Base-by-base conservation (phyloP, 2,329 filamentous ascomycete species). In the Plectosphaerella plurivora region DNA sequence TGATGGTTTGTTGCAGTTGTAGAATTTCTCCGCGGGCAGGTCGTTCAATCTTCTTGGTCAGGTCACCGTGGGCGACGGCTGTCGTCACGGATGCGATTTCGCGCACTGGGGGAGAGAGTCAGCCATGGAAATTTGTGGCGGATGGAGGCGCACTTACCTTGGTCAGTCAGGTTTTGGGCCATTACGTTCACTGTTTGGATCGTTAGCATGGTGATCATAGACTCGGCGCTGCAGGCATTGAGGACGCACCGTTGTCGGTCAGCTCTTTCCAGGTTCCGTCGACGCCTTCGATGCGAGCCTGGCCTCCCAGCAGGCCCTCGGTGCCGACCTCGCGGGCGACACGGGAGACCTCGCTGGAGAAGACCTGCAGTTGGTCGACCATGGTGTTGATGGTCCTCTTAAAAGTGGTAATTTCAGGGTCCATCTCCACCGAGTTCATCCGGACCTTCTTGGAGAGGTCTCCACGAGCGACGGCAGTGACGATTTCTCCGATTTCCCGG, bases 331-430 rank as follows among this genome's bases (percentile, higher is more conserved):
- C 93, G 68, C 91, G 89, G 50, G 93, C 93, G 60, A 97, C 86
- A 60, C 91, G 88, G 35, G 93, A 97, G 64, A 97, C 93, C 74
- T 97, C 92, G 70, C 90, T 95, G 59, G 93, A 93, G 70, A 97
- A 97, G 55, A 95, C 89, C 68, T 97, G 92, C 54, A 97, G 80
- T 71, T 97, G 93, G 67, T 97, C 93, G 84, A 97, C 96, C 93
- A 97, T 97, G 60, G 89, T 95, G 69, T 97, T 97, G 75, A 97
- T 97, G 56, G 93, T 97, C 63, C 91, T 87, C 74, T 97, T 97
- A 78, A 97, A 97, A 10, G 91, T 92, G 25, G 91, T 94, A 65
- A 97, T 97, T 78, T 97, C 93, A 25, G 92, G 91, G 77, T 97
- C 93, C 87, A 97, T 94, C 74, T 97, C 93, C 60, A 95, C 87